Conservation (phyloP, 805 yeast genomes). For the Starmerella bombicola region DNA sequence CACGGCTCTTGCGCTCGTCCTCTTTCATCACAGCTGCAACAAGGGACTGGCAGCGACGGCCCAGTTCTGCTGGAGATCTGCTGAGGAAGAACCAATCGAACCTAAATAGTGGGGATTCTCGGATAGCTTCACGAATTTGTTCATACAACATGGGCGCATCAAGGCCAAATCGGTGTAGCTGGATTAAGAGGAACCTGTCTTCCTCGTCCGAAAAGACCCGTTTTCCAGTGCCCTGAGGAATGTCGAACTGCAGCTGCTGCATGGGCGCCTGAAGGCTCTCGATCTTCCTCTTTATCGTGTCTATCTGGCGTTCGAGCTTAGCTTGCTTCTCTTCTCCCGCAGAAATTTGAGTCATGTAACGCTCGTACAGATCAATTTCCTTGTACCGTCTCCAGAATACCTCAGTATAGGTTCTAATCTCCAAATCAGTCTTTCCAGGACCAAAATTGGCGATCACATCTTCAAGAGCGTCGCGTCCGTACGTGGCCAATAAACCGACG, state of each 20-base stretch:
- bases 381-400: slow-evolving; percentile 71
- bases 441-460: slow-evolving; percentile 61
- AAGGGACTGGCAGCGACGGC: slow-evolving; percentile 70
- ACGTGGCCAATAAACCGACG: slow-evolving; percentile 57
- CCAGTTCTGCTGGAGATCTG: slow-evolving; percentile 62
- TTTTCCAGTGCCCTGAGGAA: slow-evolving; percentile 51
- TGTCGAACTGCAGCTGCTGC: slow-evolving; percentile 57
- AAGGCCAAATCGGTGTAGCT: slow-evolving; percentile 66
- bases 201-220: slow-evolving; percentile 70
- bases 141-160: slow-evolving; percentile 73
- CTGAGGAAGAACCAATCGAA: slow-evolving; percentile 81
- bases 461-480: slow-evolving; percentile 64
- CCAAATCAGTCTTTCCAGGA: slow-evolving; percentile 68
- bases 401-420: slow-evolving; percentile 61
- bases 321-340: slow-evolving; percentile 75
- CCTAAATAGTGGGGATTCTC: slow-evolving; percentile 63
- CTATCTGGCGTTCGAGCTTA: slow-evolving; percentile 56
- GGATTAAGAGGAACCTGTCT: slow-evolving; percentile 74
- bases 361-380: slow-evolving; percentile 81
- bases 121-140: slow-evolving; percentile 57
- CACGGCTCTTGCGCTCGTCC: slow-evolving; percentile 21
- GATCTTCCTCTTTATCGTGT: slow-evolving; percentile 63
- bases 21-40: slow-evolving; percentile 67
- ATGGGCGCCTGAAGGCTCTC: slow-evolving; percentile 62
- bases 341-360: slow-evolving; percentile 68